phyloP scores from a whole-genome alignment of 352 stramenopile genomes.

The Pythium myriotylum region DNA sequence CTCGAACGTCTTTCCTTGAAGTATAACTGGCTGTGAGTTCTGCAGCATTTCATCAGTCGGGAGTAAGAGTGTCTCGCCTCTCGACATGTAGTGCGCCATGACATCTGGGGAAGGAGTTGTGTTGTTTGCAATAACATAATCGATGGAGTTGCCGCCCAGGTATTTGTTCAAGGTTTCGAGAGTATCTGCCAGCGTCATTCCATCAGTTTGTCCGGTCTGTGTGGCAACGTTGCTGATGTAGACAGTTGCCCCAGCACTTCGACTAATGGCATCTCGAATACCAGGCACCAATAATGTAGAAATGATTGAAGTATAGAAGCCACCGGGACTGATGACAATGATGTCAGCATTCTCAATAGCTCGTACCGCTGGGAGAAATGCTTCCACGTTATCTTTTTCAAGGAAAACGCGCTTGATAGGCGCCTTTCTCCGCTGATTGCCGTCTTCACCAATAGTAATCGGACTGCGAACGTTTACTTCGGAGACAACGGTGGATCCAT shows the following conservation, averaged over 20 bases:
- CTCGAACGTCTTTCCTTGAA: slow-evolving; percentile 82
- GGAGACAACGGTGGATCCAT: slow-evolving; percentile 73
- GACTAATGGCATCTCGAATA: slow-evolving; percentile 77
- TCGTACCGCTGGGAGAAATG: slow-evolving; percentile 71
- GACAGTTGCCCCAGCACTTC: slow-evolving; percentile 67
- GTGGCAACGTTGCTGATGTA: slow-evolving; percentile 90
- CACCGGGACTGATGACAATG: slow-evolving; percentile 78
- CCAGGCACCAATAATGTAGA: slow-evolving; percentile 76
- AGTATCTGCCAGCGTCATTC: slow-evolving; percentile 72
- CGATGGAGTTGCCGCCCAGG: slow-evolving; percentile 70
- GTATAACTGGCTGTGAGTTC: slow-evolving; percentile 59
- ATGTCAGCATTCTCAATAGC: slow-evolving; percentile 87
- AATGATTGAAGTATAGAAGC: slow-evolving; percentile 89
- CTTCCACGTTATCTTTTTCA: slow-evolving; percentile 68
- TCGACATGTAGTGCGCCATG: slow-evolving; percentile 66
- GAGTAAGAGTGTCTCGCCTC: slow-evolving; percentile 72
- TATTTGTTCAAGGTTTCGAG: slow-evolving; percentile 68
- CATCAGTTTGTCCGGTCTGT: slow-evolving; percentile 81
- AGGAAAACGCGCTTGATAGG: slow-evolving; percentile 85
- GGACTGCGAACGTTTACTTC: slow-evolving; percentile 85
- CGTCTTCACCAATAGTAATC: slow-evolving; percentile 35
- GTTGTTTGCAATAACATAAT: slow-evolving; percentile 89
- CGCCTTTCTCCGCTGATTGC: slow-evolving; percentile 51
- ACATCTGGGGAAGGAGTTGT: slow-evolving; percentile 52
- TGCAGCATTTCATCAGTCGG: slow-evolving; percentile 62